Evolutionary conservation across 305 asterid genomes (phyloP).

Genomic region (Solanum hybrid): DNA sequence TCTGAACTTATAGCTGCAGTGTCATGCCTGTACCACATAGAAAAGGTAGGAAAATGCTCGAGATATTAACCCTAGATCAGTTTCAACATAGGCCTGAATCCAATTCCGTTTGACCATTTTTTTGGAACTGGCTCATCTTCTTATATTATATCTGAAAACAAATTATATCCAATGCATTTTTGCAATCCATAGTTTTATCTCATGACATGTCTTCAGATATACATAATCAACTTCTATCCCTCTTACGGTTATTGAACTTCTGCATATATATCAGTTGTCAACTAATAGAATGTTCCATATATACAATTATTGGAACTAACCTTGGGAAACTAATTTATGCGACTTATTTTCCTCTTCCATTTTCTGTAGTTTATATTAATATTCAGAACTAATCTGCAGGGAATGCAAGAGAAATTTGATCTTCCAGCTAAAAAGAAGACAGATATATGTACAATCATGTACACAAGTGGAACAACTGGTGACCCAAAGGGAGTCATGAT

Average conservation of each 20-base stretch:
- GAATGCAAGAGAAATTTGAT: constrained; percentile 34
- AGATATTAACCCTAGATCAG: neutral
- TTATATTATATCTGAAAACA: neutral
- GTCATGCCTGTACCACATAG: neutral
- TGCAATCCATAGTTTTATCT: neutral
- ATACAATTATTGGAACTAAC: neutral
- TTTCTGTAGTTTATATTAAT: neutral
- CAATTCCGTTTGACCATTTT: neutral
- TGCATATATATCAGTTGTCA: neutral
- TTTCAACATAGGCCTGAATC: neutral
- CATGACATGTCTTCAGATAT: neutral
- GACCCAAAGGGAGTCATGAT: constrained; percentile 79
- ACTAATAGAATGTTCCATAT: neutral
- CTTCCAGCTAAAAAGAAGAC: constrained; percentile 47
- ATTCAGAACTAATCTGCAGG: constrained; percentile 24
- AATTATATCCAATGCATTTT: neutral
- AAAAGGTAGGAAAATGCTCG: neutral
- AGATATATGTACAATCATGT: constrained; percentile 80
- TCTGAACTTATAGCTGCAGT: neutral
- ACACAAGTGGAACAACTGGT: constrained; percentile 91
- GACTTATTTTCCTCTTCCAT: neutral
- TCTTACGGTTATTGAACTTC: neutral
- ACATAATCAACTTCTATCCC: neutral
- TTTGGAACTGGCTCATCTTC: neutral
- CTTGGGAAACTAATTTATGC: neutral